phyloP scores from a whole-genome alignment of 306 rosid species.

The Vigna nakashimae region DNA sequence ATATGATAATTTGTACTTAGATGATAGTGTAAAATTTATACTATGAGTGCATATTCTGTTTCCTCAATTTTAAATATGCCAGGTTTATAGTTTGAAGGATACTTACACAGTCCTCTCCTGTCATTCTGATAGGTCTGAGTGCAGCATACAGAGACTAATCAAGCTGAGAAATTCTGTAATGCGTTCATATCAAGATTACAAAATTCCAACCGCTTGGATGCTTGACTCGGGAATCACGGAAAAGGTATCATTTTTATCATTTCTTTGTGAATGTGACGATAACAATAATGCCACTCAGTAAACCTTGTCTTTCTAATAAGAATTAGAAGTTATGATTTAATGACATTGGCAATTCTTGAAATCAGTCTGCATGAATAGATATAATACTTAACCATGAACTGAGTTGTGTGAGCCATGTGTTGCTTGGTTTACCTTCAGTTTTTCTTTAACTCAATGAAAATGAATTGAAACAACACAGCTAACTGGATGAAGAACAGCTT shows the following conservation, averaged over 20 bases:
- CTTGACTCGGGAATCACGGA: slow-evolving; percentile 79
- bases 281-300: neutral
- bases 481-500: neutral
- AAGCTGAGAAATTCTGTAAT: slow-evolving; percentile 64
- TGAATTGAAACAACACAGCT: slow-evolving; percentile 7
- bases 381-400: neutral
- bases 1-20: neutral
- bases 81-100: slow-evolving; percentile 12
- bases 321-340: neutral
- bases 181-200: slow-evolving; percentile 67
- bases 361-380: slow-evolving; percentile 2
- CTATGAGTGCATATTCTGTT: no score
- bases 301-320: slow-evolving; percentile 5
- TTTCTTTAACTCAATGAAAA: slow-evolving; percentile 3
- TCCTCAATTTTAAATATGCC: neutral
- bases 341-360: neutral
- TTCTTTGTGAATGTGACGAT: slow-evolving; percentile 22
- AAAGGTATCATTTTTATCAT: slow-evolving; percentile 54
- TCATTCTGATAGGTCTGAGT: slow-evolving; percentile 68
- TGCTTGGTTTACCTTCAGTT: neutral
- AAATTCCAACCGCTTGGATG: slow-evolving; percentile 86
- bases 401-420: neutral
- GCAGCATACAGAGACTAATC: slow-evolving; percentile 67
- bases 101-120: slow-evolving; percentile 35
- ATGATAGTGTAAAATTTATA: neutral